Evolutionary conservation across 352 stramenopile species (phyloP).

Genomic region (Globisporangium paddicum): DNA sequence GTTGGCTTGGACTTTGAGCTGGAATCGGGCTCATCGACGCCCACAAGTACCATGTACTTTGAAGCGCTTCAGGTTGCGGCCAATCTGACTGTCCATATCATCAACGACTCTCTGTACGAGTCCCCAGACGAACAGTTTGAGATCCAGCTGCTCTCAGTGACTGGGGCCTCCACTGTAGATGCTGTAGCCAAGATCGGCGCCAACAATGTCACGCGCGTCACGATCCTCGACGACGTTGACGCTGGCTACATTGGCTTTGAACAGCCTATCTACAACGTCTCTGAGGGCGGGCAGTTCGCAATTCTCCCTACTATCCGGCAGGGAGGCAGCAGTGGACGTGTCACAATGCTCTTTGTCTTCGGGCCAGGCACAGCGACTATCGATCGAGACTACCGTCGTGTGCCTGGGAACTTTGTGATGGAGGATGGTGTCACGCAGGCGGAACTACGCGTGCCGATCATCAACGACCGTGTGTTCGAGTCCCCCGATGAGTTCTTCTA

Average conservation of each 20-base stretch:
- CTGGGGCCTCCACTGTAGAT: no score
- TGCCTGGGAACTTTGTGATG: conserved; percentile 23
- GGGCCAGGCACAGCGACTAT: conserved; percentile 28
- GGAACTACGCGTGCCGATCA: conserved; percentile 38
- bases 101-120: conserved; percentile 46
- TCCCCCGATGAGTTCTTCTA: conserved; percentile 46
- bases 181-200: conserved; percentile 27
- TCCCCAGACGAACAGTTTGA: conserved; percentile 31
- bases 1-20: conserved; percentile 39
- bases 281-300: conserved; percentile 25
- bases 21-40: not conserved
- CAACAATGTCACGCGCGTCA: conserved; percentile 27
- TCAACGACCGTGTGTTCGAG: conserved; percentile 56
- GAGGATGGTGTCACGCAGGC: conserved; percentile 29
- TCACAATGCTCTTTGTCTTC: conserved; percentile 36
- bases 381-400: conserved; percentile 44
- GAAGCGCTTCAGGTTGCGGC: conserved; percentile 18
- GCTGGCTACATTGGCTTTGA: conserved; percentile 52
- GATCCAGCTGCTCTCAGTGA: conserved; percentile 21
- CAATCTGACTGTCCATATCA: conserved; percentile 28
- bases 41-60: conserved; percentile 30
- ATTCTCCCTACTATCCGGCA: conserved; percentile 42
- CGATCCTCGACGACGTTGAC: conserved; percentile 60
- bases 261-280: conserved; percentile 20
- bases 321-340: conserved; percentile 29